phyloP scores from a whole-genome alignment of 1,284 basidiomycete genomes.

The Naganishia sp. region DNA sequence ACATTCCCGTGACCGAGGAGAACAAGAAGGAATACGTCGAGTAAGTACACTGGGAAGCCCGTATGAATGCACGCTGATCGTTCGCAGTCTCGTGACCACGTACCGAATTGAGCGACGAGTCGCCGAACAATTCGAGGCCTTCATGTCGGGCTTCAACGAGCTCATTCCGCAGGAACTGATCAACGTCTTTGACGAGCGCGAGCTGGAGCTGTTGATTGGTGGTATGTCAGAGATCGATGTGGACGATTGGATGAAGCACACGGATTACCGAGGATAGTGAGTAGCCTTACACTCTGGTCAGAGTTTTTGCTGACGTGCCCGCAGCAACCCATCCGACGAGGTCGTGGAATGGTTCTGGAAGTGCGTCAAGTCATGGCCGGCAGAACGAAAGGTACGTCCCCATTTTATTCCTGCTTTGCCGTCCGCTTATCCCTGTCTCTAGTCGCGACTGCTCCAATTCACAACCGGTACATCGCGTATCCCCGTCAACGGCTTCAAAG shows the following conservation, averaged over 20 bases:
- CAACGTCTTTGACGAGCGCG: constrained; percentile 97
- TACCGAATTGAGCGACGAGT: constrained; percentile 93
- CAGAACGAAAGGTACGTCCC: constrained; percentile 72
- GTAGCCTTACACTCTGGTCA: no score
- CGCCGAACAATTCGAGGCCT: constrained; percentile 92
- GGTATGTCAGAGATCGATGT: constrained; percentile 98
- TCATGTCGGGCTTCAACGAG: constrained; percentile 94
- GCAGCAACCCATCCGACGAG: constrained; percentile 63
- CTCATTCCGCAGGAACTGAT: constrained; percentile 92
- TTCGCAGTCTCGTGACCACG: constrained; percentile 70
- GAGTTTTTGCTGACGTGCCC: constrained; percentile 77
- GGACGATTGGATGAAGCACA: constrained; percentile 65
- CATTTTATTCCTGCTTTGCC: constrained; percentile 18
- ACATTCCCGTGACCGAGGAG: constrained; percentile 86
- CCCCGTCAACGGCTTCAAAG: constrained; percentile 99
- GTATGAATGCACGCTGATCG: neutral
- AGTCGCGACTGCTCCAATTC: constrained; percentile 87
- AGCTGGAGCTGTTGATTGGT: constrained; percentile 85
- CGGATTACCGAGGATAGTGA: constrained; percentile 61
- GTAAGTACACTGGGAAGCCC: constrained; percentile 41
- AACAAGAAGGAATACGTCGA: constrained; percentile 99
- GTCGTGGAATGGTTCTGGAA: constrained; percentile 99
- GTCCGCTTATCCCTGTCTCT: neutral
- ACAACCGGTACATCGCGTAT: constrained; percentile 96
- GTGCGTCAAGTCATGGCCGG: constrained; percentile 91